Base-by-base conservation (phyloP, 805 yeast species). In the Candida hispaniensis region DNA sequence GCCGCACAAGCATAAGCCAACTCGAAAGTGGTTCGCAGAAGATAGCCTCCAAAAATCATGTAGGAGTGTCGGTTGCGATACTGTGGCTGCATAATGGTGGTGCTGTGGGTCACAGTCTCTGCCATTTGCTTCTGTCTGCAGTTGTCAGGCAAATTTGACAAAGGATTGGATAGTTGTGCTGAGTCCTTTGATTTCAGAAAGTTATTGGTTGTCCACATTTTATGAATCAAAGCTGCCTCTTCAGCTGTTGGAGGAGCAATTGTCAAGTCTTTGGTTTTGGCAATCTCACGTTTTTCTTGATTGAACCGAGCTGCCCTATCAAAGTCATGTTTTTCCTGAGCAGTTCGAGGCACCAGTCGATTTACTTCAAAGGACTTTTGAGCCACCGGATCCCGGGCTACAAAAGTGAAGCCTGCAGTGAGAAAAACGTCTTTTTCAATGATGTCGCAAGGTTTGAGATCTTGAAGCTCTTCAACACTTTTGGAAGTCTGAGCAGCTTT, bases 21-120 rank as follows among this genome's bases (percentile, higher is more conserved):
- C 55, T 86, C 97, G 54, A 86, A 86, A 2, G 94, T 74, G 59
- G 85, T 94, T 56, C 95, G 73, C 64, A 86, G 69, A 50, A 86
- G 62, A 51, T 86, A 86, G 17, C 97, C 97, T 48, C 97, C 97
- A 56, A 86, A 86, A 28, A 86, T 81, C 82, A 85, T 83, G 59
- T 79, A 82, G 3, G 93, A 79, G 54, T 86, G 94, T 54, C 94
- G 72, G 63, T 86, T 86, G 59, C 96, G 73, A 61, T 85, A 86
- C 61, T 86, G 96, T 2, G 96, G 96, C 59, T 86, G 96, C 88
- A 86, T 88, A 58, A 85, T 75, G 49, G 77, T 69, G 5, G 94
- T 81, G 7, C 93, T 79, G 34, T 69, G 63, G 35, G 80, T 67
- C 34, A 56, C 60, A 1, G 95, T 76, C 43, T 81, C 77, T 32